Percentiles rank a stretch among this genome's conserved stretches.
Evolutionary conservation across 768 basidiomycete genomes (phyloP).

Genomic region (Sporobolomyces phaffii): DNA sequence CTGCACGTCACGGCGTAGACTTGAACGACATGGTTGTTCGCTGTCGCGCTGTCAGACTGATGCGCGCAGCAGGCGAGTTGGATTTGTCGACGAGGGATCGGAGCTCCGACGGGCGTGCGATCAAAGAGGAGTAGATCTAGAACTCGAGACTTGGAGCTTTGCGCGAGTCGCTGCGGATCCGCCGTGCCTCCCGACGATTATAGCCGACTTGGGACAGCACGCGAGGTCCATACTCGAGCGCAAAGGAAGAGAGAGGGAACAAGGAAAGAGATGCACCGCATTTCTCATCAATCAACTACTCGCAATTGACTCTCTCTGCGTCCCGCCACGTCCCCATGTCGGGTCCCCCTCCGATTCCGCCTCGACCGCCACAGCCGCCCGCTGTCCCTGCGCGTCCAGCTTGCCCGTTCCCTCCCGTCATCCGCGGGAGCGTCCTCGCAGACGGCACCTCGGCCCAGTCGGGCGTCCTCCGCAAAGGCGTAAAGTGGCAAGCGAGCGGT

Average conservation of each 20-base stretch:
- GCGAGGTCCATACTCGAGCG: too few species aligned
- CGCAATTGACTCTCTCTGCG: background rate
- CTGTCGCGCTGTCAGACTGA: too few species aligned
- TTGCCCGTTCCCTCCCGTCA: background rate
- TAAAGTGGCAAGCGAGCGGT: constrained; percentile 31
- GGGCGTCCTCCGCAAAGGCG: constrained; percentile 9
- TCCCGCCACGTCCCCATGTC: background rate
- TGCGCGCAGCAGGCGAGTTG: too few species aligned
- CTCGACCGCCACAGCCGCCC: background rate
- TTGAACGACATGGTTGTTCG: too few species aligned
- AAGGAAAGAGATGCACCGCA: background rate
- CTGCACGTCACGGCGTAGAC: too few species aligned
- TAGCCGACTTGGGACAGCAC: too few species aligned
- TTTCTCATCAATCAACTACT: background rate
- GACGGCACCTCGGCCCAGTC: background rate
- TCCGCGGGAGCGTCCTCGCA: background rate
- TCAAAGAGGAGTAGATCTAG: too few species aligned
- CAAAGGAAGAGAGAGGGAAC: background rate
- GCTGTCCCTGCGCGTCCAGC: background rate
- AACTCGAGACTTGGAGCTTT: too few species aligned
- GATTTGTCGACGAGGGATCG: too few species aligned
- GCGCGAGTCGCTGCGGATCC: too few species aligned
- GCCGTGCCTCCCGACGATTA: too few species aligned
- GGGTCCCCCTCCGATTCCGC: constrained; percentile 4
- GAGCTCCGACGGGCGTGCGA: too few species aligned